A percentile compares a stretch with the other conserved stretches of the same genome.
phyloP scores from a whole-genome alignment of 1,139 yeast species.

The Lizanozyma gosingica region DNA sequence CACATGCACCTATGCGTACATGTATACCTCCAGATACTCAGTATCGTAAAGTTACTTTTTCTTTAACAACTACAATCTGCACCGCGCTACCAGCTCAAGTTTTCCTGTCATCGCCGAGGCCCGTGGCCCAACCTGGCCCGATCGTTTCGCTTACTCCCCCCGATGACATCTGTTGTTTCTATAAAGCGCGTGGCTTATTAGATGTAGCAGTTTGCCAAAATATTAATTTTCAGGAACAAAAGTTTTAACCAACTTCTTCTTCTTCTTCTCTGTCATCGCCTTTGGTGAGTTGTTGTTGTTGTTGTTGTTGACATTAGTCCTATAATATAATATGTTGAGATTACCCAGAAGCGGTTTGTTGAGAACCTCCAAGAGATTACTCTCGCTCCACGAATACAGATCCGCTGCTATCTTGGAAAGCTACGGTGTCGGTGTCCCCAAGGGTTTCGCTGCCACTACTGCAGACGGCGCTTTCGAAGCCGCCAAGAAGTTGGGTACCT shows the following conservation, averaged over 20 bases:
- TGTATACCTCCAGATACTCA: no score
- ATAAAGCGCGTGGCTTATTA: not conserved
- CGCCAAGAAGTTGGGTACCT: slow-evolving; percentile 60
- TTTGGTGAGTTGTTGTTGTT: no score
- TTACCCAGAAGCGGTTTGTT: slow-evolving; percentile 1
- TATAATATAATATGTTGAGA: not conserved
- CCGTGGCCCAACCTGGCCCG: not conserved
- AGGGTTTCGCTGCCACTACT: slow-evolving; percentile 85
- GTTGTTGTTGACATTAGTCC: no score
- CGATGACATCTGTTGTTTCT: not conserved
- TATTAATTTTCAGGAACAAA: not conserved
- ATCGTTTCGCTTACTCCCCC: not conserved
- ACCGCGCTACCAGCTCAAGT: no score
- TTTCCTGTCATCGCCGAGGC: not conserved
- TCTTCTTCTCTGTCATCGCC: not conserved
- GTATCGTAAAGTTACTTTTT: no score
- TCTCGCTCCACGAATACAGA: slow-evolving; percentile 93
- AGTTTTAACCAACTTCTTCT: not conserved
- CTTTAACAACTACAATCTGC: no score
- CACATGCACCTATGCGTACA: no score
- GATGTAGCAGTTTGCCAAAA: no score
- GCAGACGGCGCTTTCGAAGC: slow-evolving; percentile 80
- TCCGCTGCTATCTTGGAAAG: slow-evolving; percentile 77
- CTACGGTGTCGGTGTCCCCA: slow-evolving; percentile 88
- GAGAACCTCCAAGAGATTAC: slow-evolving; percentile 41